A percentile compares a stretch with the other conserved stretches of the same genome.
phyloP scores from a whole-genome alignment of 208 protist genomes.

The Ichthyophonus hoferi region DNA sequence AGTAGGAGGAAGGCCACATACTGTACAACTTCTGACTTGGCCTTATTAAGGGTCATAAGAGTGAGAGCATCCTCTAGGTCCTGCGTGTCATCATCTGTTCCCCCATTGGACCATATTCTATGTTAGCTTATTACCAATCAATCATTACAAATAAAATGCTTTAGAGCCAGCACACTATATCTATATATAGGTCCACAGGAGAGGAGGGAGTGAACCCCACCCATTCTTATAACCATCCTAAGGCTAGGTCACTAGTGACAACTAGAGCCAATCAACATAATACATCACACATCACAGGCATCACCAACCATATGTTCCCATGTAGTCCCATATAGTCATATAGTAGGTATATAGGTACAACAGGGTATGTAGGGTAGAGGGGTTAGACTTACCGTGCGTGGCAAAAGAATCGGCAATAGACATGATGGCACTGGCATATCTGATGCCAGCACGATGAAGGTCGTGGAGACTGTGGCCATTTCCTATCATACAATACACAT shows the following conservation, averaged over 20 bases:
- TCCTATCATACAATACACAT: neutral
- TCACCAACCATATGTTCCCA: neutral
- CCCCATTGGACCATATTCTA: neutral
- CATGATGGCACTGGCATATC: neutral
- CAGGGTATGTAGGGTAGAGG: neutral
- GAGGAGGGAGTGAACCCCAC: no score
- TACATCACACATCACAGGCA: neutral
- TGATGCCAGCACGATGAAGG: neutral
- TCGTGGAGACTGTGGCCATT: neutral
- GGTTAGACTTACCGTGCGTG: neutral
- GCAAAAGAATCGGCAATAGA: neutral
- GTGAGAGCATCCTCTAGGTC: neutral
- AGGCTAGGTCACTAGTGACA: neutral
- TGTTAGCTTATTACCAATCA: neutral
- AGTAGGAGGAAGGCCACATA: no score
- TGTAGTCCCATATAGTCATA: neutral
- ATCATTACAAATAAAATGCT: no score
- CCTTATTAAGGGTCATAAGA: neutral
- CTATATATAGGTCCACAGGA: no score
- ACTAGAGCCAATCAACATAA: neutral
- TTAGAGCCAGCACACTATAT: no score
- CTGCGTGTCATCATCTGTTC: neutral
- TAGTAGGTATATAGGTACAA: neutral
- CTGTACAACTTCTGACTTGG: neutral
- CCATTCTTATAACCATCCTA: neutral